Conservation (phyloP, 768 basidiomycete species). For the Calocybe gangraenosa region DNA sequence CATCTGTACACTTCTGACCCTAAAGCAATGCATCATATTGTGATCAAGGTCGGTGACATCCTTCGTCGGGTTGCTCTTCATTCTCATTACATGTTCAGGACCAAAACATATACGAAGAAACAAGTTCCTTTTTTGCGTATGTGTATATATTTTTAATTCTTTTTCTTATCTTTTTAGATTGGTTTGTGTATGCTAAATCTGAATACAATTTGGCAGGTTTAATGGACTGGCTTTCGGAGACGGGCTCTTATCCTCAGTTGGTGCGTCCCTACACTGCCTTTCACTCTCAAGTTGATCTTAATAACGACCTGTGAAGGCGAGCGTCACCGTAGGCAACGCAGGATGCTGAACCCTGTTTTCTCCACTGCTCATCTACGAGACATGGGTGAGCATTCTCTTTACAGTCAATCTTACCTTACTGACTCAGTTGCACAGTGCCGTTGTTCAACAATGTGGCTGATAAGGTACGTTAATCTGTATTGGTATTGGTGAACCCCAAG, state of each 20-base stretch:
- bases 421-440: conserved; percentile 16
- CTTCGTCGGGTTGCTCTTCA: background rate
- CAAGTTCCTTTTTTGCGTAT: conserved; percentile 22
- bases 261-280: conserved; percentile 6
- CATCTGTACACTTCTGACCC: conserved; percentile 31
- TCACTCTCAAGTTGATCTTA: no score
- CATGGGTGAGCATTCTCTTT: conserved; percentile 5
- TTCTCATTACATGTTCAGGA: conserved; percentile 19
- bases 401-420: conserved; percentile 7
- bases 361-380: conserved; percentile 21
- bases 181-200: conserved; percentile 1
- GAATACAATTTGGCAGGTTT: conserved; percentile 3
- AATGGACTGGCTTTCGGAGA: conserved; percentile 14
- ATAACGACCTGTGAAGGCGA: conserved; percentile 16
- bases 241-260: conserved; percentile 15
- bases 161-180: background rate
- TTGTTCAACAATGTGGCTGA: conserved; percentile 15
- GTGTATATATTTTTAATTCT: background rate
- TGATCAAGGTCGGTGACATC: conserved; percentile 22
- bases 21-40: conserved; percentile 28
- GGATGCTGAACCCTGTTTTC: conserved; percentile 27
- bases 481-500: background rate
- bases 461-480: conserved; percentile 3
- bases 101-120: conserved; percentile 28
- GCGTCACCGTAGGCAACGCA: conserved; percentile 23